These are phyloP conservation scores for Athelia psychrophila DNA, from an alignment of 1,284 basidiomycete species.

Conservation along the genomic window DNA sequence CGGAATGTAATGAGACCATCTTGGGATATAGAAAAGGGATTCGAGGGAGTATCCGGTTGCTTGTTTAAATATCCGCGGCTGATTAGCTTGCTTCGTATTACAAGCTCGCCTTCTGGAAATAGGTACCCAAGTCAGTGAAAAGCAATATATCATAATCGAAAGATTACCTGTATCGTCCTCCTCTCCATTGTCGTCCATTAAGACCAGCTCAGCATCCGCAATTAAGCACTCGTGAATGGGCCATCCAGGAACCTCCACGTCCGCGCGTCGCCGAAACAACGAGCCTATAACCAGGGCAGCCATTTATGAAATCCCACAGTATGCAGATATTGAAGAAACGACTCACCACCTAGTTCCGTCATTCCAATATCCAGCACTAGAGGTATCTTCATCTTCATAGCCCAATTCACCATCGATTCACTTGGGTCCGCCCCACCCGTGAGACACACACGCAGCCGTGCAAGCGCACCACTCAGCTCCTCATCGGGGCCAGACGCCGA, in stretches of 20 bases:
- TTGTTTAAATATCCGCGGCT: conserved; percentile 26
- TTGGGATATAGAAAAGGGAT: conserved; percentile 19
- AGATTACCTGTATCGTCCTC: conserved; percentile 11
- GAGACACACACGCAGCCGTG: conserved; percentile 21
- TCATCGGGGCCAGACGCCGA: conserved; percentile 10
- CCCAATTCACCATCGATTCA: conserved; percentile 24
- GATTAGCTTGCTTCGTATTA: conserved; percentile 25
- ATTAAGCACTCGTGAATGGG: not conserved
- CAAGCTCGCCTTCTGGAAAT: conserved; percentile 29
- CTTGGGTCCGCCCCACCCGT: conserved; percentile 29
- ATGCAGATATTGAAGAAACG: not conserved
- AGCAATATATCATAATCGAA: not conserved
- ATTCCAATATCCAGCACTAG: conserved; percentile 31
- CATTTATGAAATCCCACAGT: too few species aligned
- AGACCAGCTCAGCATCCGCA: conserved; percentile 17
- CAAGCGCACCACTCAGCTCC: conserved; percentile 14
- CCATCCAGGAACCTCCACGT: conserved; percentile 6
- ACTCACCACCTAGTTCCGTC: conserved; percentile 31
- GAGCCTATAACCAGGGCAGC: conserved; percentile 12
- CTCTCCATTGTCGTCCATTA: conserved; percentile 22
- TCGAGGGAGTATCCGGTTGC: conserved; percentile 9
- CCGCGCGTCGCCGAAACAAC: conserved; percentile 20
- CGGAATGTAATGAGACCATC: conserved; percentile 27
- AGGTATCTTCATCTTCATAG: conserved; percentile 20
- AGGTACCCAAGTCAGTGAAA: conserved; percentile 1